Percentiles rank a stretch among this genome's conserved stretches.
Conservation (phyloP, 495 filamentous ascomycete species). For the Jackrogersella minutella region DNA sequence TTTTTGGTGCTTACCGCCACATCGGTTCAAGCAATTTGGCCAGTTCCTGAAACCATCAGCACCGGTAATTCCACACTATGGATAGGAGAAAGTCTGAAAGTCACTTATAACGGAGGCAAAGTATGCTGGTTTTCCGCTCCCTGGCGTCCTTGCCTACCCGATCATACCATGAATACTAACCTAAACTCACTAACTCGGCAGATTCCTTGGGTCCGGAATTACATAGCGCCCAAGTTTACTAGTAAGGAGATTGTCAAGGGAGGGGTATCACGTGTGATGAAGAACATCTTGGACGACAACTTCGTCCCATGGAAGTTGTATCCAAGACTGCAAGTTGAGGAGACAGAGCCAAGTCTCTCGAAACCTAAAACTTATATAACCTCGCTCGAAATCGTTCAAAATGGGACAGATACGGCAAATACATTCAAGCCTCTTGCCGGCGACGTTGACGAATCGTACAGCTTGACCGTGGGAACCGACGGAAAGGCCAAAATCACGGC, state of each 20-base stretch:
- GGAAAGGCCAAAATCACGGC: constrained; percentile 68
- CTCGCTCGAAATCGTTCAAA: constrained; percentile 67
- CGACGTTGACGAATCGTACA: constrained; percentile 77
- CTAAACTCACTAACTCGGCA: constrained; percentile 44
- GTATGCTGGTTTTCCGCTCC: constrained; percentile 54
- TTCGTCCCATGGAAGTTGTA: constrained; percentile 82
- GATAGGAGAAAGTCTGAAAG: constrained; percentile 59
- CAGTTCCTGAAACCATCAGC: constrained; percentile 60
- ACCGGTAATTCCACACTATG: constrained; percentile 64
- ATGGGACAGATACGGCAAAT: constrained; percentile 57
- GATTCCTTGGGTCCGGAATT: constrained; percentile 54
- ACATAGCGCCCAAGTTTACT: constrained; percentile 46
- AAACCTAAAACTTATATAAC: constrained; percentile 58
- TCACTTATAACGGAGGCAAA: constrained; percentile 64
- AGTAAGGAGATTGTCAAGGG: constrained; percentile 60
- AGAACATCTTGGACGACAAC: constrained; percentile 65
- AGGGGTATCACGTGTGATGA: constrained; percentile 54
- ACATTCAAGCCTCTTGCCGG: constrained; percentile 66
- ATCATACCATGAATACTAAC: constrained; percentile 25
- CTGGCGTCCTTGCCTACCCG: constrained; percentile 15
- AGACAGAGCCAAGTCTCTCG: constrained; percentile 66
- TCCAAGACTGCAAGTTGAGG: constrained; percentile 57
- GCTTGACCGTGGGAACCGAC: constrained; percentile 59
- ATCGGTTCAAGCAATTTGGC: constrained; percentile 65
- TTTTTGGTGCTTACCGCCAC: constrained; percentile 45